Conservation (phyloP, 2,329 filamentous ascomycete species). For the Phaeosphaeriaceae sp. region DNA sequence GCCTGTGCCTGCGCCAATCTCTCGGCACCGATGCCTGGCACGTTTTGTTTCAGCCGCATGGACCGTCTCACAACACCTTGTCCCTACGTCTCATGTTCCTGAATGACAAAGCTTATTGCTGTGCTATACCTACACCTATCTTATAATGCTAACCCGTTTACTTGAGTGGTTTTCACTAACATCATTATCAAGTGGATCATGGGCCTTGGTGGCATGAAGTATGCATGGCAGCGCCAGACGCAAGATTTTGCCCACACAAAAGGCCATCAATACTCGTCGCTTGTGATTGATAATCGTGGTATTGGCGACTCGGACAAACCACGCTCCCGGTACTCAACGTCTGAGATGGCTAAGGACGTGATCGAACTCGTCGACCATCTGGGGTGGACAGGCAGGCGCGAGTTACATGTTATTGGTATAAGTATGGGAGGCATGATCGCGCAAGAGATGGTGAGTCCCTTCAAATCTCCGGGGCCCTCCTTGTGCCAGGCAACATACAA, state of each 20-base stretch:
- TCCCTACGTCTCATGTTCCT: conserved; percentile 35
- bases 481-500: conserved; percentile 9
- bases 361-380: conserved; percentile 73
- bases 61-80: conserved; percentile 38
- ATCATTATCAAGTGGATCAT: conserved; percentile 69
- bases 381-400: conserved; percentile 67
- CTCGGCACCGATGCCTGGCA: conserved; percentile 15
- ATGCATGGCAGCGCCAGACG: conserved; percentile 83
- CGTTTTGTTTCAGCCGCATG: conserved; percentile 48
- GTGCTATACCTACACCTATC: neutral
- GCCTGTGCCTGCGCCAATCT: conserved; percentile 10
- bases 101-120: conserved; percentile 12
- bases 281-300: conserved; percentile 84
- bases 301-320: conserved; percentile 83
- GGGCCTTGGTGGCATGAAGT: conserved; percentile 73
- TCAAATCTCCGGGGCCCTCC: conserved; percentile 2
- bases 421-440: conserved; percentile 93
- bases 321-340: conserved; percentile 77
- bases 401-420: conserved; percentile 75
- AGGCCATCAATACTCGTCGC: conserved; percentile 70
- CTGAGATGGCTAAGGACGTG: conserved; percentile 81
- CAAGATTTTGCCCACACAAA: conserved; percentile 79
- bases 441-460: conserved; percentile 70
- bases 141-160: neutral
- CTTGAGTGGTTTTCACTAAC: conserved; percentile 13